A percentile compares a stretch with the other conserved stretches of the same genome.
These are phyloP conservation scores for Telopea speciosissima DNA, from an alignment of 177 flowering plant species.

Conservation along the genomic window DNA sequence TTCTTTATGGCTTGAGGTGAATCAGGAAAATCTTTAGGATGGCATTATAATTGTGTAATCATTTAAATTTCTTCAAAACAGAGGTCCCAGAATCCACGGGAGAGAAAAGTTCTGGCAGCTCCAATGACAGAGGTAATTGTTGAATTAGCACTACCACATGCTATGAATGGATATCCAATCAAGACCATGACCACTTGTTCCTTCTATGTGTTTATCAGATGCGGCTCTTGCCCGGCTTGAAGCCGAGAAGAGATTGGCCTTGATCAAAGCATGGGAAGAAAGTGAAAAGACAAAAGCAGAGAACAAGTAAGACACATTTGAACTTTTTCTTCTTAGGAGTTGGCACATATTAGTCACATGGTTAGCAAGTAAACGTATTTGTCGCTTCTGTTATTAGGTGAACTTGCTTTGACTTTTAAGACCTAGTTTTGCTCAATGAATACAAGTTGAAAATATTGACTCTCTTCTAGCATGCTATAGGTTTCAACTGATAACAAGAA, in stretches of 20 bases:
- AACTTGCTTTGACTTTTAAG: not conserved
- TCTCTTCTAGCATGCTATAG: no score
- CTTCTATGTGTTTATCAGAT: constrained; percentile 39
- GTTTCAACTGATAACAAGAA: no score
- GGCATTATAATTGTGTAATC: not conserved
- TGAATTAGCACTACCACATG: not conserved
- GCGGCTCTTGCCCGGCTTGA: constrained; percentile 59
- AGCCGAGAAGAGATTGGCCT: constrained; percentile 57
- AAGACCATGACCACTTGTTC: not conserved
- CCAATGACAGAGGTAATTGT: constrained; percentile 56
- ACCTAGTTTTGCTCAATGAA: not conserved
- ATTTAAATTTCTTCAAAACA: constrained; percentile 18
- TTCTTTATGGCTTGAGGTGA: not conserved
- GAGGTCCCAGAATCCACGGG: constrained; percentile 38
- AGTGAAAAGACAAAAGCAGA: constrained; percentile 70
- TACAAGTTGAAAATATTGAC: no score
- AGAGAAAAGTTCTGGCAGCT: constrained; percentile 44
- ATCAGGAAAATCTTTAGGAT: no score
- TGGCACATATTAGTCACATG: not conserved
- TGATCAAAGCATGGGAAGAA: constrained; percentile 89
- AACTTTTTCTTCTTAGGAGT: not conserved
- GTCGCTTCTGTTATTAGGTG: not conserved
- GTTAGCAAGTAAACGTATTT: no score
- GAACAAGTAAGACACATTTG: constrained; percentile 54
- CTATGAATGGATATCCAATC: not conserved